phyloP scores from a whole-genome alignment of 306 rosid genomes.

The Pueraria montana region DNA sequence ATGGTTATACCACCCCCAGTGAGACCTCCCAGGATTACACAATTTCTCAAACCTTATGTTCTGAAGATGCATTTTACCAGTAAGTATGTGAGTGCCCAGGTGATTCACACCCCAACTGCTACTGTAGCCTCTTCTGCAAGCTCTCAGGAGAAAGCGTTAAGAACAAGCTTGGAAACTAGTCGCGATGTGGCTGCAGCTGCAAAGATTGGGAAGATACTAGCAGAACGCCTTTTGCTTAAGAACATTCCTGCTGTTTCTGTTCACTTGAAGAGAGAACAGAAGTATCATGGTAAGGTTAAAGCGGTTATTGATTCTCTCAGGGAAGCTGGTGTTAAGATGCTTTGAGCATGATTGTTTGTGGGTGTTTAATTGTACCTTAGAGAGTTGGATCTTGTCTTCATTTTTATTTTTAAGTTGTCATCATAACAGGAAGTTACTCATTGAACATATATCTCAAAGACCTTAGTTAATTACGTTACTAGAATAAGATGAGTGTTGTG shows the following conservation, averaged over 20 bases:
- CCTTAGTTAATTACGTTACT: not conserved
- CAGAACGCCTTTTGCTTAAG: constrained; percentile 77
- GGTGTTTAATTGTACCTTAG: constrained; percentile 39
- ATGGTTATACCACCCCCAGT: constrained; percentile 86
- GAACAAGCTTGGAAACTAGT: constrained; percentile 67
- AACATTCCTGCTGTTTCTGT: constrained; percentile 81
- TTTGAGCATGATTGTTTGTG: constrained; percentile 51
- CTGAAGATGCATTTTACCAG: constrained; percentile 93
- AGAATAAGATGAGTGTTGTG: constrained; percentile 8
- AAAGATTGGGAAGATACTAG: constrained; percentile 84
- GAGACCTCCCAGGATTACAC: constrained; percentile 66
- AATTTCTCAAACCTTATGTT: constrained; percentile 85
- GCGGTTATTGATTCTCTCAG: constrained; percentile 84
- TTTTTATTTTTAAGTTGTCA: not conserved
- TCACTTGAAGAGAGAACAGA: constrained; percentile 92
- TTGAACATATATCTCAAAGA: not conserved
- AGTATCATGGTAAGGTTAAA: constrained; percentile 92
- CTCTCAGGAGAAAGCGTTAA: constrained; percentile 80
- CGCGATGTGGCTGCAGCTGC: constrained; percentile 94
- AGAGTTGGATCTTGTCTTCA: constrained; percentile 35
- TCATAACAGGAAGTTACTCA: not conserved
- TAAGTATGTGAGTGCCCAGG: constrained; percentile 82
- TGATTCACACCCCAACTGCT: constrained; percentile 85
- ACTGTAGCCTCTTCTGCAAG: constrained; percentile 86
- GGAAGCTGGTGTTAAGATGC: constrained; percentile 77